These are phyloP conservation scores for Apiospora kogelbergensis DNA, from an alignment of 2,329 filamentous ascomycete genomes.

Conservation along the genomic window DNA sequence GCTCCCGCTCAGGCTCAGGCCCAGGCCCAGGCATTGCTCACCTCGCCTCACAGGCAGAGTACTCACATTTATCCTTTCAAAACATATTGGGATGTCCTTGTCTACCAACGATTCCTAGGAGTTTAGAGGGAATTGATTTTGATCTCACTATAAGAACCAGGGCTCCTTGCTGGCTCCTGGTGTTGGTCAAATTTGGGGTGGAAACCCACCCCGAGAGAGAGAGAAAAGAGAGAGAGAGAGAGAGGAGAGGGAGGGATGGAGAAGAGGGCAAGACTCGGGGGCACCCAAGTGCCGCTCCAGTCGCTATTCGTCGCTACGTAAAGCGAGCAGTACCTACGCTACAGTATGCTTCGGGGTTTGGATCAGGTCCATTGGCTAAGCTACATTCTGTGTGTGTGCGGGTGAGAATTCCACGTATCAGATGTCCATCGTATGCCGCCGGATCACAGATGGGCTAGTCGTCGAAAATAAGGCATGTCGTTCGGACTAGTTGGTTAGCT, in stretches of 20 bases:
- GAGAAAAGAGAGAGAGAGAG: too few relatives aligned
- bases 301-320: neutral
- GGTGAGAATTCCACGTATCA: neutral
- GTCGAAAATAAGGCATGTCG: neutral
- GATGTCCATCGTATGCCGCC: constrained; percentile 17
- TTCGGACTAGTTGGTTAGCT: neutral
- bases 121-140: neutral
- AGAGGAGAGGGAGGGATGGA: too few relatives aligned
- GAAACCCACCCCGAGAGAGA: too few relatives aligned
- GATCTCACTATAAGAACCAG: neutral
- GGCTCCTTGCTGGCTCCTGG: neutral
- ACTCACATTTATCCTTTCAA: neutral
- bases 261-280: neutral
- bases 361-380: neutral
- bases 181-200: neutral
- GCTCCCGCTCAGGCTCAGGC: neutral
- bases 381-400: neutral
- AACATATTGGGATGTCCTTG: neutral
- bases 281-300: constrained; percentile 3
- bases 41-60: neutral
- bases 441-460: constrained; percentile 1
- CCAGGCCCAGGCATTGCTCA: too few relatives aligned
- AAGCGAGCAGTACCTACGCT: neutral
- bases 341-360: neutral
- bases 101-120: neutral